A percentile compares a stretch with the other conserved stretches of the same genome.
phyloP scores from a whole-genome alignment of 148 eudicot species.

The Vaccinium myrtillus region DNA sequence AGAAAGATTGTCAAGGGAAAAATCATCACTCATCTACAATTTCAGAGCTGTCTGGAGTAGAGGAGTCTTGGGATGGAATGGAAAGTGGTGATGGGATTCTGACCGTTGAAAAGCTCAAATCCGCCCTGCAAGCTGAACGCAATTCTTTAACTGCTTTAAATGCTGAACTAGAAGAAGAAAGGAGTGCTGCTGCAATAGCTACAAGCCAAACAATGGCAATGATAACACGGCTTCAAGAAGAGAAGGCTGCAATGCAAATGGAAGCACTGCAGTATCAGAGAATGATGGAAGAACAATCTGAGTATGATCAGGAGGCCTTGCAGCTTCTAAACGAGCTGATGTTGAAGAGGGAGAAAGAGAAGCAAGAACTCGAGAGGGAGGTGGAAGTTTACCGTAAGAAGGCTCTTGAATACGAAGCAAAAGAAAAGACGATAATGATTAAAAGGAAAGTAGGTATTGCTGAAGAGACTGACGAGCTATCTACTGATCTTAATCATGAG shows the following conservation, averaged over 20 bases:
- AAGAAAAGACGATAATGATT: constrained; percentile 43
- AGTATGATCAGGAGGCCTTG: constrained; percentile 94
- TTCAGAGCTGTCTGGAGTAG: constrained; percentile 34
- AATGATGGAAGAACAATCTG: constrained; percentile 96
- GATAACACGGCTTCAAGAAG: constrained; percentile 95
- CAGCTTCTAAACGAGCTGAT: constrained; percentile 82
- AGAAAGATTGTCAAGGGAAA: constrained; percentile 11
- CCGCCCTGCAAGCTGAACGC: constrained; percentile 51
- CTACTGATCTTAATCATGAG: constrained; percentile 56
- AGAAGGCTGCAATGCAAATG: constrained; percentile 93
- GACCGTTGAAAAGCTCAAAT: constrained; percentile 50
- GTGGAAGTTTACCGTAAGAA: constrained; percentile 61
- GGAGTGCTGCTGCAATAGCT: constrained; percentile 84
- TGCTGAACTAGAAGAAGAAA: constrained; percentile 80
- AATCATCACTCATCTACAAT: neutral
- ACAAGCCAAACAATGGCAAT: constrained; percentile 94
- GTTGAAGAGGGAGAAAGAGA: constrained; percentile 79
- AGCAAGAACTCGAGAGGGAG: constrained; percentile 76
- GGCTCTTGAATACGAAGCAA: constrained; percentile 59
- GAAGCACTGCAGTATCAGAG: constrained; percentile 94
- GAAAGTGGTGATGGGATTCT: constrained; percentile 45
- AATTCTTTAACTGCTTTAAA: constrained; percentile 62
- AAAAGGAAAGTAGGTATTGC: neutral
- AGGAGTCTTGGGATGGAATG: constrained; percentile 62
- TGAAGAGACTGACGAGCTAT: constrained; percentile 51